These are phyloP conservation scores for Alternaria triticimaculans DNA, from an alignment of 2,329 filamentous ascomycete genomes.

Conservation along the genomic window DNA sequence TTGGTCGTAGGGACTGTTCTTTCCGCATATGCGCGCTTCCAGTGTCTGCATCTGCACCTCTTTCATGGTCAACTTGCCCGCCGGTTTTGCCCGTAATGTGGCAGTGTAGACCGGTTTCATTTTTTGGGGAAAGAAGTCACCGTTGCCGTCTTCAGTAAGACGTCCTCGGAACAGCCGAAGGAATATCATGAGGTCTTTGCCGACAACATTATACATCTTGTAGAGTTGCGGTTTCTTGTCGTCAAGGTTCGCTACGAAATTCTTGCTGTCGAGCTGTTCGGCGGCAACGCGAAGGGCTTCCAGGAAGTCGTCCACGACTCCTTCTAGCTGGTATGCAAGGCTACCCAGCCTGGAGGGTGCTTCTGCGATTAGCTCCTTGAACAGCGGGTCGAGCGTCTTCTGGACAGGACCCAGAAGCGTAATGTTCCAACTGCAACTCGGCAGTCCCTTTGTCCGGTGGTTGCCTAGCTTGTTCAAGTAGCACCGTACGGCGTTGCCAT, in stretches of 20 bases:
- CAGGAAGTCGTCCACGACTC: neutral
- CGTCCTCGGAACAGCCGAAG: neutral
- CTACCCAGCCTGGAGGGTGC: neutral
- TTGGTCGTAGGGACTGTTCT: neutral
- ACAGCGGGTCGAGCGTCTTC: neutral
- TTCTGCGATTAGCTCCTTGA: neutral
- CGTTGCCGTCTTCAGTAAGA: neutral
- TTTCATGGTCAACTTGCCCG: neutral
- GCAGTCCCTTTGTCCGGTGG: neutral
- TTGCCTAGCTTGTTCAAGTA: neutral
- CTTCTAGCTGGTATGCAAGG: neutral
- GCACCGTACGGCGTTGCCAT: neutral
- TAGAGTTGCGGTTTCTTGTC: neutral
- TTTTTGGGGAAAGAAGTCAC: neutral
- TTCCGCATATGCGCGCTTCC: neutral
- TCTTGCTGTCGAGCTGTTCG: neutral
- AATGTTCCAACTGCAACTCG: neutral
- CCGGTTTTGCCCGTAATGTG: neutral
- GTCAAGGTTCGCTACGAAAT: neutral
- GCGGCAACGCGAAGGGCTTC: neutral
- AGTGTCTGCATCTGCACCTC: neutral
- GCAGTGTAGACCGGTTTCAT: neutral
- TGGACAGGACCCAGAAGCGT: neutral
- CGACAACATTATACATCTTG: neutral
- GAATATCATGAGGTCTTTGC: neutral